These are phyloP conservation scores for Pyrenochaeta sp. DNA, from an alignment of 2,329 filamentous ascomycete genomes.

Conservation along the genomic window DNA sequence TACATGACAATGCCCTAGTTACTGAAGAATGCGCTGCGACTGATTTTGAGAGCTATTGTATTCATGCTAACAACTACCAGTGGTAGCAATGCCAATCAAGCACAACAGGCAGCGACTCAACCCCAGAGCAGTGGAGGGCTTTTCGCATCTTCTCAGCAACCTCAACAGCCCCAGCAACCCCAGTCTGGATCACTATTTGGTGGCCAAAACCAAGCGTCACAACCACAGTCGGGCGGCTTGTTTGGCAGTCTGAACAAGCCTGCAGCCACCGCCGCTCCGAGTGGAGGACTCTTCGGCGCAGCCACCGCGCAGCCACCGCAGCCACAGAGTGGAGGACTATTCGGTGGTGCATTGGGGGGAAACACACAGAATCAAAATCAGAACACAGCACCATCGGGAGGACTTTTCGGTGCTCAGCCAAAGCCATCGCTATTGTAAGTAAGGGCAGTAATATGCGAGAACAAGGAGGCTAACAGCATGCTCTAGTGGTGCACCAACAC, in stretches of 20 bases:
- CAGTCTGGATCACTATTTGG: conserved; percentile 38
- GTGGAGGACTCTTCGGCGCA: conserved; percentile 47
- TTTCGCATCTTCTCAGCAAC: conserved; percentile 30
- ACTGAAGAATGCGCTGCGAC: not conserved
- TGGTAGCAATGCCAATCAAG: conserved; percentile 40
- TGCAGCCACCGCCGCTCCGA: conserved; percentile 31
- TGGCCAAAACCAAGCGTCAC: conserved; percentile 25
- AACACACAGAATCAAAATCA: conserved; percentile 35
- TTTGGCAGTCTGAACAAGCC: conserved; percentile 50
- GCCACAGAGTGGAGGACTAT: conserved; percentile 39
- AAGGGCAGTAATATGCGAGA: conserved; percentile 9
- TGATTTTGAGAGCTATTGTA: conserved; percentile 29
- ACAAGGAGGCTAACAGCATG: conserved; percentile 38
- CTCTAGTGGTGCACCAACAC: conserved; percentile 45
- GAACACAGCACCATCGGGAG: conserved; percentile 36
- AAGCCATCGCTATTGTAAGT: conserved; percentile 51
- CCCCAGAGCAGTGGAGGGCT: conserved; percentile 39
- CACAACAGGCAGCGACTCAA: conserved; percentile 35
- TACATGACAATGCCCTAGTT: not conserved
- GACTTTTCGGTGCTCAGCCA: conserved; percentile 44
- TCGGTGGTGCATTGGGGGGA: conserved; percentile 45
- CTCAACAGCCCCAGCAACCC: conserved; percentile 28
- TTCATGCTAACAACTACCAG: conserved; percentile 34
- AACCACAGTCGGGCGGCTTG: conserved; percentile 38
- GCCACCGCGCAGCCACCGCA: conserved; percentile 38